phyloP scores from a whole-genome alignment of 2,329 filamentous ascomycete species.

The Lachnellula occidentalis region DNA sequence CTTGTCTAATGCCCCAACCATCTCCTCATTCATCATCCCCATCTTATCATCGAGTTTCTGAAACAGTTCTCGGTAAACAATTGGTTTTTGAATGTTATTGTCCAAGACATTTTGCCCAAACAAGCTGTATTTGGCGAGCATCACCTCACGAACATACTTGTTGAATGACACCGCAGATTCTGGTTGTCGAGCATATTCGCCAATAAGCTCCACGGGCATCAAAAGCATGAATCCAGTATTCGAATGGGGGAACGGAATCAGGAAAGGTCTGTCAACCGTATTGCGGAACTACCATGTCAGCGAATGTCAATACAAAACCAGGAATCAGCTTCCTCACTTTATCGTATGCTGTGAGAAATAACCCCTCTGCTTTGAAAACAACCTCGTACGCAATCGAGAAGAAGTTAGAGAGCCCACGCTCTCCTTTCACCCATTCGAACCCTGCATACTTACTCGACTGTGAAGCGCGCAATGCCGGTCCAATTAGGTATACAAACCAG shows the following conservation, averaged over 20 bases:
- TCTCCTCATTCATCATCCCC: background rate
- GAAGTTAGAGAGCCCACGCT: background rate
- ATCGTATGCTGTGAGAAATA: background rate
- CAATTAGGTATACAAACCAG: background rate
- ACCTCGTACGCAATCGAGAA: background rate
- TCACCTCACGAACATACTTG: background rate
- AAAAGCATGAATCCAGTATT: background rate
- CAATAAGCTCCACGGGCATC: background rate
- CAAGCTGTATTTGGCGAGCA: background rate
- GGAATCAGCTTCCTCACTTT: background rate
- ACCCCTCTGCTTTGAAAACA: background rate
- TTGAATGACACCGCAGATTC: background rate
- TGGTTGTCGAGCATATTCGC: background rate
- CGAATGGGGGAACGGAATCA: background rate
- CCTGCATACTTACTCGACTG: background rate
- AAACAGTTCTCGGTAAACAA: background rate
- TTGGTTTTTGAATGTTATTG: background rate
- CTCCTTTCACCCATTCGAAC: background rate
- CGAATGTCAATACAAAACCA: background rate
- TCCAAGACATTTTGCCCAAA: background rate
- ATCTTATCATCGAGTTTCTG: background rate
- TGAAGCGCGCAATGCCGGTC: background rate
- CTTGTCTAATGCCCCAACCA: background rate
- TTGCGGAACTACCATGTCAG: background rate
- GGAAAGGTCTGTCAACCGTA: background rate